phyloP scores from a whole-genome alignment of 768 basidiomycete species.

The Pisolithus orientalis region DNA sequence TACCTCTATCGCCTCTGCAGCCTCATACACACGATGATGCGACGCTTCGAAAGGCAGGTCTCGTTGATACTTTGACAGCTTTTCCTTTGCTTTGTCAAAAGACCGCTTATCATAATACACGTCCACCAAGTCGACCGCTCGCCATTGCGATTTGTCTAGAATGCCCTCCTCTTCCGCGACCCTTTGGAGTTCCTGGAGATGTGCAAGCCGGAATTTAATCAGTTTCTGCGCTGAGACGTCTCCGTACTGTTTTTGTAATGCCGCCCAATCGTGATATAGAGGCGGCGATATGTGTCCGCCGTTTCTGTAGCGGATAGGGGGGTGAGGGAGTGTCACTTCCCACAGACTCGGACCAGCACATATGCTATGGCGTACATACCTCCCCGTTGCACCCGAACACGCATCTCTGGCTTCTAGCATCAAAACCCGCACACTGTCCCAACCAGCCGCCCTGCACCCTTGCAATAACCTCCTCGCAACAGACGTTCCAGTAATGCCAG shows the following conservation, averaged over 20 bases:
- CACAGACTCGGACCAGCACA: not conserved
- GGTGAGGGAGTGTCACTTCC: not conserved
- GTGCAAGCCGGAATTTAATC: slow-evolving; percentile 56
- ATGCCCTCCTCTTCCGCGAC: slow-evolving; percentile 51
- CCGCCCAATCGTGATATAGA: slow-evolving; percentile 51
- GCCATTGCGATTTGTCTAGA: slow-evolving; percentile 47
- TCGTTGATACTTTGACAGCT: slow-evolving; percentile 38
- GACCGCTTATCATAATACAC: slow-evolving; percentile 40
- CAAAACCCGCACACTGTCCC: slow-evolving; percentile 40
- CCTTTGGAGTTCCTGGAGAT: slow-evolving; percentile 41
- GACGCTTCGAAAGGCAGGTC: slow-evolving; percentile 47
- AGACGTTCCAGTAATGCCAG: slow-evolving; percentile 69
- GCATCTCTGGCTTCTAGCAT: slow-evolving; percentile 79
- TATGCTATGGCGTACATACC: slow-evolving; percentile 34
- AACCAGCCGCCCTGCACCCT: slow-evolving; percentile 13
- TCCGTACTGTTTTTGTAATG: slow-evolving; percentile 43
- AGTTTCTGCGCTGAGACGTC: slow-evolving; percentile 41
- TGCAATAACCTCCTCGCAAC: slow-evolving; percentile 51
- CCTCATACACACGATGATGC: slow-evolving; percentile 25
- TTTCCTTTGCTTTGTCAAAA: slow-evolving; percentile 37
- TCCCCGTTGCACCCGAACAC: slow-evolving; percentile 69
- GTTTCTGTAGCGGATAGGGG: slow-evolving; percentile 37
- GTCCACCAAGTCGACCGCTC: slow-evolving; percentile 53
- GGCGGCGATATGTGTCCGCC: slow-evolving; percentile 63
- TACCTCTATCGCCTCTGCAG: slow-evolving; percentile 29